Conservation (phyloP, 495 filamentous ascomycete species). For the Penicillium malachiteum region DNA sequence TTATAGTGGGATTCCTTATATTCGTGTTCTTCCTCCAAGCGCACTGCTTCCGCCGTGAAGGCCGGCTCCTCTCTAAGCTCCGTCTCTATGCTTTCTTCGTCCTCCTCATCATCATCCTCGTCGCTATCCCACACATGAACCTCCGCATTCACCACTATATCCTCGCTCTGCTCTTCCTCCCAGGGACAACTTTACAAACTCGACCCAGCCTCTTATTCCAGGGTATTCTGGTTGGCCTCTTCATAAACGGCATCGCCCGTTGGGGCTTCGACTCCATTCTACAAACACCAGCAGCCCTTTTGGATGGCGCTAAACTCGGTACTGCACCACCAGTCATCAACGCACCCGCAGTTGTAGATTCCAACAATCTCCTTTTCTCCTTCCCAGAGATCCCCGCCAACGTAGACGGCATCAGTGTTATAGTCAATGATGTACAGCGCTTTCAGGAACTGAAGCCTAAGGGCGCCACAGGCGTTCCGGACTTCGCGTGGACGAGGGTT, state of each 20-base stretch:
- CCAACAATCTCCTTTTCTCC: conserved; percentile 47
- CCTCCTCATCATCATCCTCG: conserved; percentile 40
- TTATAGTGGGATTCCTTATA: conserved; percentile 57
- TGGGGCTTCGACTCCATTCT: conserved; percentile 65
- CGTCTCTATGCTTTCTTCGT: conserved; percentile 61
- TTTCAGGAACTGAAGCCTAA: conserved; percentile 43
- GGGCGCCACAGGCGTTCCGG: conserved; percentile 33
- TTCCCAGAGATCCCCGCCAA: conserved; percentile 37
- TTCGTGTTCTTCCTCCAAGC: conserved; percentile 58
- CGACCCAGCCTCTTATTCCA: conserved; percentile 58
- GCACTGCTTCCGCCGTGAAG: conserved; percentile 66
- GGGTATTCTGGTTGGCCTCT: conserved; percentile 60
- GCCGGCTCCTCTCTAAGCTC: conserved; percentile 60
- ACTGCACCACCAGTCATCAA: conserved; percentile 45
- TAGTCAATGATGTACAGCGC: conserved; percentile 61
- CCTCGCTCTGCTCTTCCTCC: conserved; percentile 57
- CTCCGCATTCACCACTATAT: conserved; percentile 68
- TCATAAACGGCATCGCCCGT: conserved; percentile 65
- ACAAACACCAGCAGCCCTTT: conserved; percentile 52
- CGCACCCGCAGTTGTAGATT: conserved; percentile 28
- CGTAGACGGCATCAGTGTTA: conserved; percentile 56
- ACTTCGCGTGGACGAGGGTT: conserved; percentile 46
- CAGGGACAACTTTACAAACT: conserved; percentile 57
- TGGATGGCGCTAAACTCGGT: conserved; percentile 49
- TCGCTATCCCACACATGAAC: conserved; percentile 57